A percentile compares a stretch with the other conserved stretches of the same genome.
phyloP scores from a whole-genome alignment of 805 yeast genomes.

The Priceomyces carsonii region DNA sequence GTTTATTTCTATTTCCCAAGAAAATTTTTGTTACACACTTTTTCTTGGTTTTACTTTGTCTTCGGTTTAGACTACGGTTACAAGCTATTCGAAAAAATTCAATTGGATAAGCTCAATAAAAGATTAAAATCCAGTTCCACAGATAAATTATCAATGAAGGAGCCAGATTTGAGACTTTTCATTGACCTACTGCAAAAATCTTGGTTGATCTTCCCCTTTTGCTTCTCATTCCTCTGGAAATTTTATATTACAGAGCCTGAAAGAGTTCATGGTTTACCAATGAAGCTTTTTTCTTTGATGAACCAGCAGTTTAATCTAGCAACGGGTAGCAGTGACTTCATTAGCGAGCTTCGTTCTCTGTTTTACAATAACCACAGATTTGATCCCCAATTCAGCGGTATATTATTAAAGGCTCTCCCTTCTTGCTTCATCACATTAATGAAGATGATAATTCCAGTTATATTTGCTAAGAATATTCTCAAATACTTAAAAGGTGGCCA shows the following conservation, averaged over 20 bases:
- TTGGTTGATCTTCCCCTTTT: background rate
- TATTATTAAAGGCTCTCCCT: background rate
- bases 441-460: too few relatives aligned
- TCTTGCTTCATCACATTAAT: background rate
- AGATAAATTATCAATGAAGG: too few relatives aligned
- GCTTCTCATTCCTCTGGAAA: conserved; percentile 1
- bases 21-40: background rate
- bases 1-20: background rate
- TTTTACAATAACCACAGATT: background rate
- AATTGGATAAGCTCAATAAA: background rate
- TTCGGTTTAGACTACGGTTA: conserved; percentile 1
- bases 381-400: background rate
- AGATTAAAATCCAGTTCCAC: background rate
- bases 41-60: background rate
- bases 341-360: background rate
- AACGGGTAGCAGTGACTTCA: background rate
- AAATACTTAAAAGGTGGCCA: background rate
- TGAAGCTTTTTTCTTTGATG: background rate
- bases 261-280: conserved; percentile 1
- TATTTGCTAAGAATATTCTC: too few relatives aligned
- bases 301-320: background rate
- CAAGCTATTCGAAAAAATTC: conserved; percentile 1
- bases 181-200: background rate
- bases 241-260: background rate
- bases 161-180: too few relatives aligned